Base-by-base conservation (phyloP, 108 stramenopile species). In the Chaetoceros tenuissimus region DNA sequence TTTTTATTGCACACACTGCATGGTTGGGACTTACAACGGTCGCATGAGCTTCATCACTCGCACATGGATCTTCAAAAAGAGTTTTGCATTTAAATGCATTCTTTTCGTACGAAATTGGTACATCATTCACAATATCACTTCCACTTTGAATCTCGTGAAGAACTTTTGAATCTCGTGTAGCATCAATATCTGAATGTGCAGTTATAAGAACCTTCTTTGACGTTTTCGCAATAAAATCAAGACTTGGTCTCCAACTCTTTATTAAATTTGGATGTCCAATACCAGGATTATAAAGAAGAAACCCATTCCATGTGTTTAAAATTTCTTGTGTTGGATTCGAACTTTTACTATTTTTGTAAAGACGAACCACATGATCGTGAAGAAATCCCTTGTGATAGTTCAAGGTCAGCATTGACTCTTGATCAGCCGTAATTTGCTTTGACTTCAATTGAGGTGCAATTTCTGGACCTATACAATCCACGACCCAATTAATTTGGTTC, bases 381-480 rank as follows among this genome's bases (percentile, higher is more conserved):
- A 78, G 48, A 46, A 49, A 68, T 24, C 62, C 31, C 29, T 68
- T n/a, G 20, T 73, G 68, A 55, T 59, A 73, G 47, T 66, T 64
- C 73, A 74, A 66, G 27, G 45, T 56, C 34, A 71, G 53, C 29
- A 24, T 27, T 20, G 24, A 24, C 19, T 24, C 19, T 13, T 51
- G 17, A 1, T 24, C 20, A 18, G 60, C 48, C 3, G 71, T 52
- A n/a, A 71, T 48, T 0, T 52, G 49, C 51, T 64, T 60, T n/a
- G 61, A 40, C 53, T 67, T 31, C n/a, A n/a, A n/a, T n/a, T n/a
- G n/a, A 18, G 55, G 29, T 30, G 66, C 54, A 48, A 87, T 60
- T 60, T 94, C 93, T 3, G 93, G 93, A 26, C 93, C 93, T 27
- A 92, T 53, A 67, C 89, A 87, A 53, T 92, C 85, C 8, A 89